These are phyloP conservation scores for Fusarium humuli DNA, from an alignment of 2,329 filamentous ascomycete species.

Conservation along the genomic window DNA sequence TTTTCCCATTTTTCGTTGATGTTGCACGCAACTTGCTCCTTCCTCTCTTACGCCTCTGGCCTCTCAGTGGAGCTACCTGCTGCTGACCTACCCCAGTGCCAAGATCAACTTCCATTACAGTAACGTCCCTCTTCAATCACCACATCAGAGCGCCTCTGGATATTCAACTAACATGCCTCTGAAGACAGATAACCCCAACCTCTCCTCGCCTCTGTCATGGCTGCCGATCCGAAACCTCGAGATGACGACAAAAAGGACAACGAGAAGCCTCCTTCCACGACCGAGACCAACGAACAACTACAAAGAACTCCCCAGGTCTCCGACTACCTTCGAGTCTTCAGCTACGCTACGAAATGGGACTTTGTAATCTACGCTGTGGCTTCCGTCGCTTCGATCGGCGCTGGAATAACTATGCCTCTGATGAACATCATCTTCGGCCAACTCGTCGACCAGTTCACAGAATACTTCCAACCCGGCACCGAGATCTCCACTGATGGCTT, in stretches of 20 bases:
- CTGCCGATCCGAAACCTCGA: not conserved
- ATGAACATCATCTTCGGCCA: constrained; percentile 54
- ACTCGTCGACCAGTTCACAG: constrained; percentile 47
- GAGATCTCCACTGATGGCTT: constrained; percentile 25
- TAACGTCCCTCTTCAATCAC: not conserved
- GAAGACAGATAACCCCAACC: accelerated
- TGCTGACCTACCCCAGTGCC: not conserved
- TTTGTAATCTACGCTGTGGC: constrained; percentile 47
- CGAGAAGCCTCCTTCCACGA: not conserved
- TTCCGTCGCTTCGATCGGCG: constrained; percentile 49
- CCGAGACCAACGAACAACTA: not conserved
- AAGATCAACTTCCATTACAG: not conserved
- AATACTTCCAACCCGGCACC: constrained; percentile 42
- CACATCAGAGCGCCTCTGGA: accelerated
- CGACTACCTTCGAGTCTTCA: constrained; percentile 47
- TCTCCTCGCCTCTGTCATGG: not conserved
- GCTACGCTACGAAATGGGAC: constrained; percentile 50
- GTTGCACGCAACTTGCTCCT: not conserved
- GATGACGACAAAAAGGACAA: not conserved
- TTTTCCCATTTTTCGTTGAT: too few relatives aligned
- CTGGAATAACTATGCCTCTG: constrained; percentile 51
- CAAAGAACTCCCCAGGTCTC: constrained; percentile 30
- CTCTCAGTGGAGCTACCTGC: not conserved
- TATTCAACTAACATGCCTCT: not conserved
- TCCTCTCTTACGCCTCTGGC: not conserved